A percentile compares a stretch with the other conserved stretches of the same genome.
Conservation (phyloP, 2,329 filamentous ascomycete genomes). For the Pyrenochaeta sp. region DNA sequence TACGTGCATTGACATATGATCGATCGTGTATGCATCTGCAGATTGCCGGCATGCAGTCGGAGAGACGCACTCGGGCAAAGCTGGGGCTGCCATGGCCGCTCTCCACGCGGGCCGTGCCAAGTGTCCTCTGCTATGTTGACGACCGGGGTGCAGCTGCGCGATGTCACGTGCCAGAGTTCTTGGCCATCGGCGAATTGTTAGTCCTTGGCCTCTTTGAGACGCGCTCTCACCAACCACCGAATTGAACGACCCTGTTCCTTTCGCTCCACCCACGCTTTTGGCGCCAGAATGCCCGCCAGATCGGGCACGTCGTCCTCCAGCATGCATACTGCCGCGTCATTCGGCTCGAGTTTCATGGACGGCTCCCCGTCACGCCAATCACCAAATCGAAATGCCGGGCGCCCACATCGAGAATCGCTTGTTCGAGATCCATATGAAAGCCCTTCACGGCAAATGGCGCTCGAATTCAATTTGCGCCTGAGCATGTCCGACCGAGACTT, state of each 20-base stretch:
- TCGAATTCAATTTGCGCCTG: constrained; percentile 55
- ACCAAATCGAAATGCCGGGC: constrained; percentile 35
- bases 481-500: constrained; percentile 56
- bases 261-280: constrained; percentile 10
- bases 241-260: constrained; percentile 19
- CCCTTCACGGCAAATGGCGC: constrained; percentile 44
- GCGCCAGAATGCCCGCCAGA: constrained; percentile 37
- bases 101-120: neutral
- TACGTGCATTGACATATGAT: neutral
- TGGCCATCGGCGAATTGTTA: constrained; percentile 16
- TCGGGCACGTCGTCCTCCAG: constrained; percentile 45
- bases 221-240: constrained; percentile 34
- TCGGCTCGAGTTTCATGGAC: constrained; percentile 42
- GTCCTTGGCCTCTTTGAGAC: constrained; percentile 11
- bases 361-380: constrained; percentile 44
- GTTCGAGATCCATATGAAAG: constrained; percentile 40
- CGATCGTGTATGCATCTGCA: neutral
- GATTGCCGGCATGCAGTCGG: too few species aligned
- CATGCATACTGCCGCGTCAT: constrained; percentile 45
- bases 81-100: neutral
- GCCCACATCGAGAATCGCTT: constrained; percentile 33
- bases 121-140: constrained; percentile 1
- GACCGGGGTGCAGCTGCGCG: constrained; percentile 26
- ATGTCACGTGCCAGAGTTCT: neutral
- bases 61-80: too few species aligned